Evolutionary conservation across 2,329 filamentous ascomycete genomes (phyloP).

Genomic region (Emmonsia crescens): DNA sequence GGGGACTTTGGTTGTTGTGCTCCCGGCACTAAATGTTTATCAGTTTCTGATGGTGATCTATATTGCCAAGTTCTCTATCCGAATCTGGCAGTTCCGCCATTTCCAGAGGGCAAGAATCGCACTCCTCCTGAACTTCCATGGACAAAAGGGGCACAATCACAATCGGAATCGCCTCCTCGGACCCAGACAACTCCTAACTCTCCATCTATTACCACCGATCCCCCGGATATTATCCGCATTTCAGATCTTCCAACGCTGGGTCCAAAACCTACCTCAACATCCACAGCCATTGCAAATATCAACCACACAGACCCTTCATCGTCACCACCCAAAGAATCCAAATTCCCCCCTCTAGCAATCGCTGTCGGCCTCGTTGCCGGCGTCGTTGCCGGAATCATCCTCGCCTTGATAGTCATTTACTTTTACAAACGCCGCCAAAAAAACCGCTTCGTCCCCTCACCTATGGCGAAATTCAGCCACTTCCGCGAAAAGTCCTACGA

Average conservation of each 20-base stretch:
- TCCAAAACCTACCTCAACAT: conserved; percentile 11
- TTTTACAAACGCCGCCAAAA: conserved; percentile 25
- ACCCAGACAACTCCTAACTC: conserved; percentile 8
- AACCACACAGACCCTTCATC: conserved; percentile 14
- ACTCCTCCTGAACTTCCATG: not conserved
- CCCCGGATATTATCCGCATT: not conserved
- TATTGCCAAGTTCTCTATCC: not conserved
- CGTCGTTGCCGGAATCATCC: conserved; percentile 36
- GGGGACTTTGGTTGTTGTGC: conserved; percentile 35
- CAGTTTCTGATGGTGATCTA: too few relatives aligned
- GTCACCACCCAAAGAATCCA: conserved; percentile 20
- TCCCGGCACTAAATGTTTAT: not conserved
- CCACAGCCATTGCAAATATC: conserved; percentile 14
- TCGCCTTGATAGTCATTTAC: conserved; percentile 41
- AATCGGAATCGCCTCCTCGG: conserved; percentile 13
- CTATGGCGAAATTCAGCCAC: conserved; percentile 16
- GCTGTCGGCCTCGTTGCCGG: conserved; percentile 39
- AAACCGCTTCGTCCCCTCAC: conserved; percentile 8
- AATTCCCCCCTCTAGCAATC: conserved; percentile 33
- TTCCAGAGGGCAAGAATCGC: not conserved
- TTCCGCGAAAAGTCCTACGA: conserved; percentile 25
- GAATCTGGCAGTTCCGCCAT: not conserved
- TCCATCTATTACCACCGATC: conserved; percentile 11
- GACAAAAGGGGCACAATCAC: conserved; percentile 20
- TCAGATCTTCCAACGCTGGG: not conserved